Evolutionary conservation across 768 basidiomycete species (phyloP).

Genomic region (Pilatotrama ljubarskyi): DNA sequence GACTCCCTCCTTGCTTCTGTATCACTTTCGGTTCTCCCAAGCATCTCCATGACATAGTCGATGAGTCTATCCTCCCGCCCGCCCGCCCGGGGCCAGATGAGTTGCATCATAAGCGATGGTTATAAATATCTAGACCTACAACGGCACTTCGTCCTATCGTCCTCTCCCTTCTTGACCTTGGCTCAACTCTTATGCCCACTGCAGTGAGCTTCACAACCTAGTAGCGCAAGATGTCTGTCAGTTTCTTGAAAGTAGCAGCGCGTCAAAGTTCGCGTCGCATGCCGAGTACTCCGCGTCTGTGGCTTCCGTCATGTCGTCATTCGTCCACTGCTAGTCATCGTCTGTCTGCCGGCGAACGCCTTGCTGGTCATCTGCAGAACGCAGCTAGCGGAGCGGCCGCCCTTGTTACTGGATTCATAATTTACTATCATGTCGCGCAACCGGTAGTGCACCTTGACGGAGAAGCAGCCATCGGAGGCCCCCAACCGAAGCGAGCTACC

Average conservation of each 20-base stretch:
- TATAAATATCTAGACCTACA: too few relatives aligned
- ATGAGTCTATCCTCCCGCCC: too few relatives aligned
- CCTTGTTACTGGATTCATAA: background rate
- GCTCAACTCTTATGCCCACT: background rate
- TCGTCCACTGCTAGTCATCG: background rate
- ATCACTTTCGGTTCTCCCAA: too few relatives aligned
- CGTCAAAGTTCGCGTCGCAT: background rate
- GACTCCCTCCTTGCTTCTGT: too few relatives aligned
- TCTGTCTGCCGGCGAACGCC: background rate
- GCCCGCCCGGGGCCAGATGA: too few relatives aligned
- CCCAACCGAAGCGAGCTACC: background rate
- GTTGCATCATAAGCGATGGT: background rate
- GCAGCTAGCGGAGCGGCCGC: background rate
- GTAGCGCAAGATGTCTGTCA: background rate
- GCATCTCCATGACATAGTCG: too few relatives aligned
- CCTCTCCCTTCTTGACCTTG: background rate
- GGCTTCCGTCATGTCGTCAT: background rate
- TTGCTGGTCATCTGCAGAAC: background rate
- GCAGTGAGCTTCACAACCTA: too few relatives aligned
- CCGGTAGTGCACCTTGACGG: constrained; percentile 10
- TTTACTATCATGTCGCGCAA: background rate
- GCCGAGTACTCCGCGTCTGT: background rate
- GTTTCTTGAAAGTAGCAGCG: background rate
- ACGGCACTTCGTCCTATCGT: too few relatives aligned
- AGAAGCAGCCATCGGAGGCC: constrained; percentile 4